A percentile compares a stretch with the other conserved stretches of the same genome.
Evolutionary conservation across 2,329 filamentous ascomycete genomes (phyloP).

Genomic region (Chaetomiaceae sp.): DNA sequence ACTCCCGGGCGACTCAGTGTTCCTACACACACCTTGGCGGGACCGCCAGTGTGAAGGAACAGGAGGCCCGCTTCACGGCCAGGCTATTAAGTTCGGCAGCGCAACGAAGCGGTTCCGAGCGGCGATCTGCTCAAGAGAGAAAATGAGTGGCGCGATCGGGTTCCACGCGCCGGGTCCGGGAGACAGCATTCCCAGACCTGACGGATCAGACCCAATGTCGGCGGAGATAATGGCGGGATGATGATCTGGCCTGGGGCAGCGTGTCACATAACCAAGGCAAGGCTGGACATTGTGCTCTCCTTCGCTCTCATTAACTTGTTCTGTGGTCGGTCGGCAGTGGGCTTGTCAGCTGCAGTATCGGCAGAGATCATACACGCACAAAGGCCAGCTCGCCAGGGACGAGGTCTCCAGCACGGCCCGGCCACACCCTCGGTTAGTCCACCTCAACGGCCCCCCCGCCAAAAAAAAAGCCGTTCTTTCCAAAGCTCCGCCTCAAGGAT

Average conservation of each 20-base stretch:
- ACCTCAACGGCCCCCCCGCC: background rate
- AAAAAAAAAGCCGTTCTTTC: background rate
- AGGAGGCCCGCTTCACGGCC: background rate
- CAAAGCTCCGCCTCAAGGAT: background rate
- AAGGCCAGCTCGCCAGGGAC: slow-evolving; percentile 9
- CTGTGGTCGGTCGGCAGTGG: slow-evolving; percentile 17
- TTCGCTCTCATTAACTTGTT: slow-evolving; percentile 14
- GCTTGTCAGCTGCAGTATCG: slow-evolving; percentile 20
- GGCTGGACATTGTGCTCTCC: slow-evolving; percentile 14
- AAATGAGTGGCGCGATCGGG: slow-evolving; percentile 19
- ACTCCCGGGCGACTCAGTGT: background rate
- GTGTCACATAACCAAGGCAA: slow-evolving; percentile 16
- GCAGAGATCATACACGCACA: slow-evolving; percentile 18
- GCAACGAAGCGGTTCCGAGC: slow-evolving; percentile 7
- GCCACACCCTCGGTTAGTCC: slow-evolving; percentile 6
- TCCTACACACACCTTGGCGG: background rate
- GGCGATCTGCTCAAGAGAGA: slow-evolving; percentile 11
- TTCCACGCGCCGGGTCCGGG: slow-evolving; percentile 20
- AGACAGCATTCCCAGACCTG: slow-evolving; percentile 15
- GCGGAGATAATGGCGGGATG: slow-evolving; percentile 21
- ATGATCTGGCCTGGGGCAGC: slow-evolving; percentile 14
- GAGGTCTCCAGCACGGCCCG: slow-evolving; percentile 18
- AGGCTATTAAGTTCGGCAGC: slow-evolving; percentile 6
- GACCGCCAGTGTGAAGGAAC: background rate
- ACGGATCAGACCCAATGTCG: slow-evolving; percentile 12